Conservation (phyloP, 176 grass and related monocot species). For the Chrysopogon serrulatus region DNA sequence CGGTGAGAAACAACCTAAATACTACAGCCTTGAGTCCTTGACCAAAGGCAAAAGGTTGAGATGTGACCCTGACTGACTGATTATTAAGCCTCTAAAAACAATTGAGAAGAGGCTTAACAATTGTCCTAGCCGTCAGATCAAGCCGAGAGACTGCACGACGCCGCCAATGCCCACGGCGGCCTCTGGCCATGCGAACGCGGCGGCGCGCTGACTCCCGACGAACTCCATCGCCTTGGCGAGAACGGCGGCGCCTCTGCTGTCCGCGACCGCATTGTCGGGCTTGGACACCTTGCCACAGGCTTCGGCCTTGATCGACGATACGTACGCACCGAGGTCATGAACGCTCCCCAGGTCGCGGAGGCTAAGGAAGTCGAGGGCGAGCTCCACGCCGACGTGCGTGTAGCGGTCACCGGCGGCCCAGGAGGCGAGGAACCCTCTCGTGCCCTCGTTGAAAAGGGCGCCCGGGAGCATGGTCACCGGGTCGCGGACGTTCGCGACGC, state of each 20-base stretch:
- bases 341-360: conserved; percentile 32
- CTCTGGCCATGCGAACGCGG: conserved; percentile 30
- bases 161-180: conserved; percentile 17
- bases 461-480: conserved; percentile 51
- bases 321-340: conserved; percentile 49
- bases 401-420: conserved; percentile 29
- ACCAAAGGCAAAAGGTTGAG: neutral
- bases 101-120: neutral
- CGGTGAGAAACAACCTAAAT: neutral
- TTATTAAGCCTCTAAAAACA: neutral
- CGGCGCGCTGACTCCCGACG: neutral
- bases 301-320: conserved; percentile 9
- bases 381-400: conserved; percentile 58
- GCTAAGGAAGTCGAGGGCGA: conserved; percentile 50
- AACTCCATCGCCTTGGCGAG: conserved; percentile 16
- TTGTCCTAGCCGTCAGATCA: neutral
- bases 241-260: neutral
- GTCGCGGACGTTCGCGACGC: conserved; percentile 46
- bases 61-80: neutral
- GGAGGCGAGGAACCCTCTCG: neutral
- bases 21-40: neutral
- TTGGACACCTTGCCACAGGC: neutral
- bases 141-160: conserved; percentile 35
- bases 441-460: conserved; percentile 48
- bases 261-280: neutral